A percentile compares a stretch with the other conserved stretches of the same genome.
Evolutionary conservation across 1,284 basidiomycete species (phyloP).

Genomic region (Afroboletus lepidellus): DNA sequence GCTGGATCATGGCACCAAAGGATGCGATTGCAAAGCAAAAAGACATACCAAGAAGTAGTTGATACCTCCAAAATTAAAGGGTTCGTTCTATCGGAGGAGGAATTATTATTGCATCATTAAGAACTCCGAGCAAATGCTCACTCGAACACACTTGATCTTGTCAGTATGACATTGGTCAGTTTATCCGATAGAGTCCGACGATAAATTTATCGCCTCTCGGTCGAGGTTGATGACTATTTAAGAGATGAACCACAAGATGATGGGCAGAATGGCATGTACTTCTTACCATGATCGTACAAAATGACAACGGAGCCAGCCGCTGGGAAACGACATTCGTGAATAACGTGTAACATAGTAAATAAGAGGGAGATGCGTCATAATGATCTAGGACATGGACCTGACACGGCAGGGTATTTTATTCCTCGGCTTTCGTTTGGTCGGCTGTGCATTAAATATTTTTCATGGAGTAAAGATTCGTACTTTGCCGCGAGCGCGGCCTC

Average conservation of each 20-base stretch:
- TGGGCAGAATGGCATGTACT: too few species aligned
- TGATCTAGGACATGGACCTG: too few species aligned
- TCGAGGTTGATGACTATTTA: slow-evolving; percentile 9
- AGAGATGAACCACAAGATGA: neutral
- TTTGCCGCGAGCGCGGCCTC: too few species aligned
- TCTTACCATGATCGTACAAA: slow-evolving; percentile 6
- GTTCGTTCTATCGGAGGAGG: neutral
- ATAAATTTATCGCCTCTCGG: slow-evolving; percentile 9
- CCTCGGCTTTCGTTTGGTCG: too few species aligned
- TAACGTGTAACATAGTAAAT: neutral
- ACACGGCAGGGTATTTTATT: too few species aligned
- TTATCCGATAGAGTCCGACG: neutral
- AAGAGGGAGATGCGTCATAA: neutral
- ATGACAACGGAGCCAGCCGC: slow-evolving; percentile 1
- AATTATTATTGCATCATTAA: neutral
- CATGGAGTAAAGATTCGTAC: too few species aligned
- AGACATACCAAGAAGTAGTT: slow-evolving; percentile 16
- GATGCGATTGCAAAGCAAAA: neutral
- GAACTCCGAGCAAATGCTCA: neutral
- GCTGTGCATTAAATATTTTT: too few species aligned
- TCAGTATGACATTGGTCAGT: neutral
- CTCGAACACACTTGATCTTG: slow-evolving; percentile 23
- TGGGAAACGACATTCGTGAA: neutral
- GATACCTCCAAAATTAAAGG: slow-evolving; percentile 7
- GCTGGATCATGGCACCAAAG: slow-evolving; percentile 1